A percentile compares a stretch with the other conserved stretches of the same genome.
phyloP scores from a whole-genome alignment of 257 asterid genomes.

The Knoxia roxburghii region DNA sequence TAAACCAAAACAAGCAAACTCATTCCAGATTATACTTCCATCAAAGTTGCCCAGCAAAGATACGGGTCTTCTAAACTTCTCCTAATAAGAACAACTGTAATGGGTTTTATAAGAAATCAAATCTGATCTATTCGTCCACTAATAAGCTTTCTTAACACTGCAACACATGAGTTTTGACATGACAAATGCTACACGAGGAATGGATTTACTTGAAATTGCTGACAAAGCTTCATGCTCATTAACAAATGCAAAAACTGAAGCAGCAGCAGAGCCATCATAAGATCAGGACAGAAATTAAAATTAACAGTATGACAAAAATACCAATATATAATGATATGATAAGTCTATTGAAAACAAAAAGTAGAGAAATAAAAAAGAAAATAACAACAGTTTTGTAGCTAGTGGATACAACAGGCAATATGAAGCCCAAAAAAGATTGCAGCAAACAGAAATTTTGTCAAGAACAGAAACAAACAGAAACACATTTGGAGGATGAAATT shows the following conservation, averaged over 20 bases:
- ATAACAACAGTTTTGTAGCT: background rate
- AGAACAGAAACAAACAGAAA: background rate
- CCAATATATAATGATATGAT: no score
- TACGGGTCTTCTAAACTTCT: slow-evolving; percentile 9
- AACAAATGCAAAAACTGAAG: slow-evolving; percentile 33
- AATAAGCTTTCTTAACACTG: background rate
- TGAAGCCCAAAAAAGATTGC: background rate
- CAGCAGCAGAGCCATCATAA: background rate
- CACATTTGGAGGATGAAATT: no score
- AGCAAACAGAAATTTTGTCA: background rate
- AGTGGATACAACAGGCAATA: background rate
- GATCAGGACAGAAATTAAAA: background rate
- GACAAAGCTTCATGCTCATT: slow-evolving; percentile 39
- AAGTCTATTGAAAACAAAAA: background rate
- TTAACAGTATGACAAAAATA: background rate
- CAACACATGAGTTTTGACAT: background rate
- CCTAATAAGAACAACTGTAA: no score
- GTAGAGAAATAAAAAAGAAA: background rate
- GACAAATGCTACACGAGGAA: background rate
- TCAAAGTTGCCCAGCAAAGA: slow-evolving; percentile 23
- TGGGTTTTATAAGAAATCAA: no score
- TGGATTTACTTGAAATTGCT: slow-evolving; percentile 28
- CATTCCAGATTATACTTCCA: background rate
- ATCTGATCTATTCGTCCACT: no score
- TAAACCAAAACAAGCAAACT: background rate